These are phyloP conservation scores for Ogataea naganishii DNA, from an alignment of 805 yeast species.

Conservation along the genomic window DNA sequence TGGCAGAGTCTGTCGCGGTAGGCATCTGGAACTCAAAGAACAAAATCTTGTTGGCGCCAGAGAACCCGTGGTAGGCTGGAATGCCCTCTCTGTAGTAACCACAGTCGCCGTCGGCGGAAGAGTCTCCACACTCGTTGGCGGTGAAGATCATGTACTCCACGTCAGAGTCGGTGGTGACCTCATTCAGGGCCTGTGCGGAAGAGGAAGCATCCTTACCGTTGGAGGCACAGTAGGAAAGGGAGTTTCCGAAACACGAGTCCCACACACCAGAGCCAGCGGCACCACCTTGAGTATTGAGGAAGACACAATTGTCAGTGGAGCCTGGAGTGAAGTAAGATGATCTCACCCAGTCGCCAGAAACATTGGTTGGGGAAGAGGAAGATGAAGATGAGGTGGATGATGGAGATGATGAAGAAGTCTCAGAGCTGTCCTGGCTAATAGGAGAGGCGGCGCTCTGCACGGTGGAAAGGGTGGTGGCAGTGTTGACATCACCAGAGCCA, in stretches of 20 bases:
- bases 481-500: slow-evolving; percentile 15
- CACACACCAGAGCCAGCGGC: slow-evolving; percentile 78
- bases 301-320: slow-evolving; percentile 59
- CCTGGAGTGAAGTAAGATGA: slow-evolving; percentile 60
- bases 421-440: no score
- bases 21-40: slow-evolving; percentile 96
- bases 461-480: slow-evolving; percentile 10
- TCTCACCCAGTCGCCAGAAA: slow-evolving; percentile 64
- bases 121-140: slow-evolving; percentile 46
- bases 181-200: slow-evolving; percentile 57
- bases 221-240: slow-evolving; percentile 73
- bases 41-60: slow-evolving; percentile 76
- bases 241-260: slow-evolving; percentile 84
- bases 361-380: slow-evolving; percentile 26
- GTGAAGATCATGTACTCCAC: slow-evolving; percentile 80
- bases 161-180: slow-evolving; percentile 63
- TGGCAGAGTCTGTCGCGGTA: slow-evolving; percentile 33
- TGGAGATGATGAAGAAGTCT: slow-evolving; percentile 18
- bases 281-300: slow-evolving; percentile 87
- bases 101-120: slow-evolving; percentile 45
- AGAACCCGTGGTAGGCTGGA: slow-evolving; percentile 94
- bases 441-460: slow-evolving; percentile 5
- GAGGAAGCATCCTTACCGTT: slow-evolving; percentile 73
- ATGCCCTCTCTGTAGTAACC: slow-evolving; percentile 80
- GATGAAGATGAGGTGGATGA: slow-evolving; percentile 21